Percentiles rank a stretch among this genome's conserved stretches.
Conservation (phyloP, 257 asterid genomes). For the Gardenia jasminoides region DNA sequence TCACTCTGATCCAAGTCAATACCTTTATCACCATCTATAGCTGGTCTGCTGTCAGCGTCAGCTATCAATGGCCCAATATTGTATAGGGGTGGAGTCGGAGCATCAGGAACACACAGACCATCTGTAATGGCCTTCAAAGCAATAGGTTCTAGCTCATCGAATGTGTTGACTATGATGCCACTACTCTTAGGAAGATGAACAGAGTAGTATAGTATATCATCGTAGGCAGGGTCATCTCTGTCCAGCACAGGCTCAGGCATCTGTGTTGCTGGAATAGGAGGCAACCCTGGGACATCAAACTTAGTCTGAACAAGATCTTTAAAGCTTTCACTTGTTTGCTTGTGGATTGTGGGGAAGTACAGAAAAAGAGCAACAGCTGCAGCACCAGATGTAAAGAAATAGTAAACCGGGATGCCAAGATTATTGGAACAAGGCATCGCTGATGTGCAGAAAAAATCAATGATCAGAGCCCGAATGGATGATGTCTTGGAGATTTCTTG, state of each 20-base stretch:
- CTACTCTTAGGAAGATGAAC: neutral
- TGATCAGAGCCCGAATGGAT: constrained; percentile 1
- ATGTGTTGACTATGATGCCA: constrained; percentile 20
- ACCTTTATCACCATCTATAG: constrained; percentile 31
- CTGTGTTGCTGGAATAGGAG: neutral
- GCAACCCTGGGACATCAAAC: constrained; percentile 7
- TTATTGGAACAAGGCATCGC: constrained; percentile 1
- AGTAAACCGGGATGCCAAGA: constrained; percentile 9
- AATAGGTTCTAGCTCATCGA: constrained; percentile 9
- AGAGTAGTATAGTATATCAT: neutral
- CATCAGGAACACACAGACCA: neutral
- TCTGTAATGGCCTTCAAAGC: constrained; percentile 10
- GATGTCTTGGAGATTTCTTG: constrained; percentile 12
- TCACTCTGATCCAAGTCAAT: neutral
- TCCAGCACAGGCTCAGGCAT: constrained; percentile 15
- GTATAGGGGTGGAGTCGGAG: constrained; percentile 3
- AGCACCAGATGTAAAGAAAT: constrained; percentile 12
- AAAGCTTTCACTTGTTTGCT: neutral
- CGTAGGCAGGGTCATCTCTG: neutral
- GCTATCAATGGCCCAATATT: constrained; percentile 21
- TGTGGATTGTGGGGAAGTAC: constrained; percentile 11
- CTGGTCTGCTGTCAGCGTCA: constrained; percentile 1
- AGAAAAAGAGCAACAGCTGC: constrained; percentile 1
- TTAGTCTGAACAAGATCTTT: neutral
- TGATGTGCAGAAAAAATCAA: constrained; percentile 10